Percentiles rank a stretch among this genome's conserved stretches.
These are phyloP conservation scores for Cnidoscolus chayamansa DNA, from an alignment of 441 rosid genomes.

Conservation along the genomic window DNA sequence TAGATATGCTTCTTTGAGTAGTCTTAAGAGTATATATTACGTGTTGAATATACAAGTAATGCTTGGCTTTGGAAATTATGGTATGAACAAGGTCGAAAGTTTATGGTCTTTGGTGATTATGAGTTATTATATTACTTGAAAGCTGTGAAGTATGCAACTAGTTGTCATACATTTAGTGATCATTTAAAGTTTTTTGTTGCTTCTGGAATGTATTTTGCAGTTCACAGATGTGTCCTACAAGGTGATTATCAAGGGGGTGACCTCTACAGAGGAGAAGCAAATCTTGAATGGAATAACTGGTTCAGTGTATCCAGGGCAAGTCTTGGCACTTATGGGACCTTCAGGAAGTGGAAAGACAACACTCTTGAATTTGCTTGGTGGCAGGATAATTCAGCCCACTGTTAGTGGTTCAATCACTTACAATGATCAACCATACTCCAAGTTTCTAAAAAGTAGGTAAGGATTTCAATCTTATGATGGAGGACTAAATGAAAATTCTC, in stretches of 20 bases:
- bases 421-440: slow-evolving; percentile 76
- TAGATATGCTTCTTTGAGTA: too few species aligned
- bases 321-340: slow-evolving; percentile 97
- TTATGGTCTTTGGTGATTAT: too few species aligned
- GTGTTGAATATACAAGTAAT: slow-evolving; percentile 18
- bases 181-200: not conserved
- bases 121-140: too few species aligned
- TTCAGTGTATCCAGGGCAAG: slow-evolving; percentile 80
- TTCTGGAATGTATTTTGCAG: slow-evolving; percentile 38
- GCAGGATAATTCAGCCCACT: slow-evolving; percentile 49
- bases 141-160: too few species aligned
- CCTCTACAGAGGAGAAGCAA: slow-evolving; percentile 54
- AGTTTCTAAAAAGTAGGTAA: slow-evolving; percentile 81
- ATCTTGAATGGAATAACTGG: slow-evolving; percentile 80
- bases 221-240: slow-evolving; percentile 75
- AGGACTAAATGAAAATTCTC: too few species aligned
- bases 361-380: slow-evolving; percentile 74
- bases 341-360: slow-evolving; percentile 98
- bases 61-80: slow-evolving; percentile 54
- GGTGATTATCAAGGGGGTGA: slow-evolving; percentile 66
- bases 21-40: too few species aligned
- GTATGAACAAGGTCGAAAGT: slow-evolving; percentile 26
- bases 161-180: not conserved
- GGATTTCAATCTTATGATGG: not conserved
- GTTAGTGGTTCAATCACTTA: slow-evolving; percentile 68